Evolutionary conservation across 768 basidiomycete species (phyloP).

Genomic region (Suillus plorans): DNA sequence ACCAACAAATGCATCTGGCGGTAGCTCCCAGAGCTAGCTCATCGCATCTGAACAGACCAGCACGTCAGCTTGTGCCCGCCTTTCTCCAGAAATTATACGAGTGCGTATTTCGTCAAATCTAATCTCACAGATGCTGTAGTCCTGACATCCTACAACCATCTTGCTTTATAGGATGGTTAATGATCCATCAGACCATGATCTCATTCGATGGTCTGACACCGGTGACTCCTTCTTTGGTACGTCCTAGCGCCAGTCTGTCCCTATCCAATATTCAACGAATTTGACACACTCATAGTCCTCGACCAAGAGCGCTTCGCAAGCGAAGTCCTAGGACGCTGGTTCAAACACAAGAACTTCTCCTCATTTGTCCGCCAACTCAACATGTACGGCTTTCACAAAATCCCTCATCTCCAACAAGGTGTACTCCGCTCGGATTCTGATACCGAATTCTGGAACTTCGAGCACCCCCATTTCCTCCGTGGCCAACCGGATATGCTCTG

Average conservation of each 20-base stretch:
- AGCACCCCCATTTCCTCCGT: slow-evolving; percentile 84
- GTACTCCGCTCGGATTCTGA: slow-evolving; percentile 82
- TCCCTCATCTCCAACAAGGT: slow-evolving; percentile 94
- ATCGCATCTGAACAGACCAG: slow-evolving; percentile 44
- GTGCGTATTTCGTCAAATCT: slow-evolving; percentile 46
- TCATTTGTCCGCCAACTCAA: slow-evolving; percentile 94
- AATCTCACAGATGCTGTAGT: slow-evolving; percentile 10
- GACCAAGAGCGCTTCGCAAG: slow-evolving; percentile 89
- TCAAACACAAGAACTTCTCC: slow-evolving; percentile 97
- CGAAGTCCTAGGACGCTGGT: slow-evolving; percentile 89
- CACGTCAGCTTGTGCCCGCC: slow-evolving; percentile 62
- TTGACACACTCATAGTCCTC: slow-evolving; percentile 54
- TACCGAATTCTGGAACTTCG: slow-evolving; percentile 89
- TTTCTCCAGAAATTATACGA: slow-evolving; percentile 93
- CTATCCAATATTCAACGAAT: not conserved
- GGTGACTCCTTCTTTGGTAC: slow-evolving; percentile 93
- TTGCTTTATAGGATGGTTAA: slow-evolving; percentile 76
- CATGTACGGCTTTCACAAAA: slow-evolving; percentile 97
- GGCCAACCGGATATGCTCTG: slow-evolving; percentile 87
- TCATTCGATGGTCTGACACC: slow-evolving; percentile 89
- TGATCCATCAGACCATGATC: slow-evolving; percentile 74
- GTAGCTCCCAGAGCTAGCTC: slow-evolving; percentile 41
- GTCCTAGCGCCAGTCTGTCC: slow-evolving; percentile 13
- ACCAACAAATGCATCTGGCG: slow-evolving; percentile 59
- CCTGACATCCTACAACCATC: slow-evolving; percentile 8